Evolutionary conservation across 2,329 filamentous ascomycete species (phyloP), one percentile per base, ranked within the genome.

Genomic region (Scedosporium minutisporum): DNA sequence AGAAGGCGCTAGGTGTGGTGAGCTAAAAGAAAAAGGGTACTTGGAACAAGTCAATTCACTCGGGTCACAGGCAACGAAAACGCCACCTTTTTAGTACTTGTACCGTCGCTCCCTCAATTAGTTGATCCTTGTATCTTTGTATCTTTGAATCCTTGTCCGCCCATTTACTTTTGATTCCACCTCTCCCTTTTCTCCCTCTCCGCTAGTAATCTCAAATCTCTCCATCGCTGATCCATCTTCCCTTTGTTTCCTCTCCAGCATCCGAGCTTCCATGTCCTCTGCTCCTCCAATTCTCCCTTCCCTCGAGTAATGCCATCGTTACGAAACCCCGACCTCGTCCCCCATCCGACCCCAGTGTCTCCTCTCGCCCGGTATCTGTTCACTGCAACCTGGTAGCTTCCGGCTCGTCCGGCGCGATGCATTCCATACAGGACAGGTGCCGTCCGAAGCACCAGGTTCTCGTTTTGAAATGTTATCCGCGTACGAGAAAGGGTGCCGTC

Each of bases 371-470:
- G 42, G 44, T 51, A 16, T 25, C 51, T 48, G n/a, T n/a, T 21
- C 42, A 38, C 53, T 33, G 10, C 33, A 38, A 3, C 33, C 57
- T 6, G 55, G 55, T 58, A 27, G 29, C 62, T 29, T 46, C 44
- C 62, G 53, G 25, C 62, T 53, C 55, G 68, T 65, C 63, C 68
- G 68, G 65, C 73, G 71, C 69, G 65, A 88, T 88, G 86, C 81
- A 88, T 71, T 80, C 85, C 71, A 80, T 88, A 66, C 80, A 85
- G 75, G 81, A 87, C 70, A 86, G 81, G 75, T 87, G 85, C 76
- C 91, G 93, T 65, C 93, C 95, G 29, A 97, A 97, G 80, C 95
- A 99, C 78, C 93, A 97, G 82, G 90, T 97, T 69, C 81, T 97
- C 65, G 88, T 97, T 68, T 84, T 97, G 67, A 97, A 96, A 79